Percentiles rank a stretch among this genome's conserved stretches.
phyloP scores from a whole-genome alignment of 2,329 filamentous ascomycete genomes.

The Colletotrichum paranaense region DNA sequence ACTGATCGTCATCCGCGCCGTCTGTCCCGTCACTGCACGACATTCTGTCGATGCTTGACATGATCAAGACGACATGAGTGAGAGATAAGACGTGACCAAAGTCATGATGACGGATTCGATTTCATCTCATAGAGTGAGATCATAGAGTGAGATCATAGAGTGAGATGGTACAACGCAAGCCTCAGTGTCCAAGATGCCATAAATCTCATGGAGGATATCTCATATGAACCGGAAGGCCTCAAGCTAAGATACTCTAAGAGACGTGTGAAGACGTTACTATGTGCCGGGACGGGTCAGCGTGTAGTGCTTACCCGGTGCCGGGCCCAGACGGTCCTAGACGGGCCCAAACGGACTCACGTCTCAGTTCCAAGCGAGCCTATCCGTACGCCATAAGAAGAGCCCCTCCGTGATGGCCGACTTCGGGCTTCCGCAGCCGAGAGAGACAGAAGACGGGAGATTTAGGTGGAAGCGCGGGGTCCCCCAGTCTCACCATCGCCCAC shows the following conservation, averaged over 20 bases:
- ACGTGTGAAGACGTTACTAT: too few species aligned
- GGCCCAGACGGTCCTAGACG: not conserved
- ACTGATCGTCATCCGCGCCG: conserved; percentile 2
- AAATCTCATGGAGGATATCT: not conserved
- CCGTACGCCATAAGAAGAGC: not conserved
- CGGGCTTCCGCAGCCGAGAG: not conserved
- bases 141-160: not conserved
- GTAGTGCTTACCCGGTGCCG: conserved; percentile 8
- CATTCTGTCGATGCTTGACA: not conserved
- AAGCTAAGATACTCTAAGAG: not conserved
- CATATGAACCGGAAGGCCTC: not conserved
- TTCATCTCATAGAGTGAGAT: not conserved
- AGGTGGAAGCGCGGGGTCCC: not conserved
- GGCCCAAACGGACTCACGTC: not conserved
- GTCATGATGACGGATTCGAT: not conserved
- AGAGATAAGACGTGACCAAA: conserved; percentile 2
- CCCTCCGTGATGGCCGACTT: not conserved
- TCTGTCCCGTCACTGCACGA: not conserved
- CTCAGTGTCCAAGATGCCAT: not conserved
- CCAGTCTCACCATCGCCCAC: not conserved
- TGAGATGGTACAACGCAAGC: not conserved
- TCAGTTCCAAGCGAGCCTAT: conserved; percentile 1
- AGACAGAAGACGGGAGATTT: not conserved
- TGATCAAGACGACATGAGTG: not conserved
- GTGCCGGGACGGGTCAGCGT: not conserved